Evolutionary conservation across 495 filamentous ascomycete genomes (phyloP).

Genomic region (Neurospora intermedia): DNA sequence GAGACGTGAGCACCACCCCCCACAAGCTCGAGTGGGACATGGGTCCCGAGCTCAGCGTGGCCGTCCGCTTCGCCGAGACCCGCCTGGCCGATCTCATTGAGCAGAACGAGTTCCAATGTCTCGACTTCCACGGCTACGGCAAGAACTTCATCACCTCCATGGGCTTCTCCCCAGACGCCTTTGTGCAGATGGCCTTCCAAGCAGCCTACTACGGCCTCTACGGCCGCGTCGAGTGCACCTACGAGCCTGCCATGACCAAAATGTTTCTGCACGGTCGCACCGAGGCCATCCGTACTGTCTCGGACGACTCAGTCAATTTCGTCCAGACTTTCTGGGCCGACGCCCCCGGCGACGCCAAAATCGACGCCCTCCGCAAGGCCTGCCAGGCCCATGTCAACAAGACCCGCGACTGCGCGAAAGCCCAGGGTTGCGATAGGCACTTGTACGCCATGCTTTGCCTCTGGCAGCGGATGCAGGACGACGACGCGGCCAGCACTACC

Average conservation of each 20-base stretch:
- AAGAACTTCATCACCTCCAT: slow-evolving; percentile 97
- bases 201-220: slow-evolving; percentile 98
- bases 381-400: slow-evolving; percentile 68
- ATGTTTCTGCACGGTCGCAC: slow-evolving; percentile 85
- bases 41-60: slow-evolving; percentile 82
- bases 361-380: slow-evolving; percentile 73
- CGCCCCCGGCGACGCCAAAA: slow-evolving; percentile 67
- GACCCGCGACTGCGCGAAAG: slow-evolving; percentile 84
- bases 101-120: slow-evolving; percentile 89
- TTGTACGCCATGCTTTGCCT: slow-evolving; percentile 90
- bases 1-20: slow-evolving; percentile 86
- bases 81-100: slow-evolving; percentile 88
- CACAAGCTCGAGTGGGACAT: slow-evolving; percentile 98
- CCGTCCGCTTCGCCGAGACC: slow-evolving; percentile 90
- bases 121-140: slow-evolving; percentile 82
- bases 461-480: slow-evolving; percentile 83
- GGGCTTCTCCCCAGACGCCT: slow-evolving; percentile 95
- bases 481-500: slow-evolving; percentile 48
- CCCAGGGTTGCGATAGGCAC: slow-evolving; percentile 85
- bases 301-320: slow-evolving; percentile 70
- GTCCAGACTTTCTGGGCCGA: slow-evolving; percentile 94
- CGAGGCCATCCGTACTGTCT: slow-evolving; percentile 83
- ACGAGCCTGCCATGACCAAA: slow-evolving; percentile 99
- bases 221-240: slow-evolving; percentile 84
- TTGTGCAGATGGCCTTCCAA: slow-evolving; percentile 98